These are phyloP conservation scores for Phaeosphaeriaceae sp. DNA, from an alignment of 2,329 filamentous ascomycete species.

Conservation along the genomic window DNA sequence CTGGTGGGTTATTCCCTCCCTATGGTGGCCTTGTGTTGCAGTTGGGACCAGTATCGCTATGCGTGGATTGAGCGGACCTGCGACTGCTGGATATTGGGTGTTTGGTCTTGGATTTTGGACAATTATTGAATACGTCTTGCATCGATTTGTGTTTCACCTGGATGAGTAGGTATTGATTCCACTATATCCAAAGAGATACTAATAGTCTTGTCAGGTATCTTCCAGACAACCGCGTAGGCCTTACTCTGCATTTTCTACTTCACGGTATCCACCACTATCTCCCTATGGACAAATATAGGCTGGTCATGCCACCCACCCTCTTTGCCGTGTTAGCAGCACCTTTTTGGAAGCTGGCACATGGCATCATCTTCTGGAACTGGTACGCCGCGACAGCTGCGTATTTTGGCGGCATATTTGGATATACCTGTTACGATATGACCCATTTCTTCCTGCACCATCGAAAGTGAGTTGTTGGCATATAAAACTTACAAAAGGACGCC, in stretches of 20 bases:
- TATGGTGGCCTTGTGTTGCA: constrained; percentile 82
- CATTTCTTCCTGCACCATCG: constrained; percentile 99
- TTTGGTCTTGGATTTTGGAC: constrained; percentile 83
- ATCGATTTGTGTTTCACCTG: constrained; percentile 91
- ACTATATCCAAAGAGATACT: too few relatives aligned
- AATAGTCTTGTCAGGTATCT: constrained; percentile 68
- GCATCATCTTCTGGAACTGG: constrained; percentile 85
- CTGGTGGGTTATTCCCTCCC: constrained; percentile 85
- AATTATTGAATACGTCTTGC: constrained; percentile 84
- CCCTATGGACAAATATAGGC: constrained; percentile 97
- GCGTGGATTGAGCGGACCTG: constrained; percentile 58
- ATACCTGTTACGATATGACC: constrained; percentile 94
- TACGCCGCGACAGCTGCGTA: constrained; percentile 77
- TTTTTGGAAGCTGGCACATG: constrained; percentile 90
- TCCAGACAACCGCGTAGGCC: constrained; percentile 85
- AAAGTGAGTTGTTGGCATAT: constrained; percentile 64
- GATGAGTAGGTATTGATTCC: constrained; percentile 71
- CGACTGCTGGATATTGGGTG: constrained; percentile 67
- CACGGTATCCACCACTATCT: constrained; percentile 98
- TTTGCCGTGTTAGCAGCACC: constrained; percentile 84
- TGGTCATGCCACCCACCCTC: constrained; percentile 94
- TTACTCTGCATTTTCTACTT: constrained; percentile 89
- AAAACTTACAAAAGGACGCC: background rate
- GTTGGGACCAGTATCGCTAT: constrained; percentile 74
- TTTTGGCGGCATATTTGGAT: constrained; percentile 92